Evolutionary conservation across 768 basidiomycete species (phyloP).

Genomic region (Mycena filopes): DNA sequence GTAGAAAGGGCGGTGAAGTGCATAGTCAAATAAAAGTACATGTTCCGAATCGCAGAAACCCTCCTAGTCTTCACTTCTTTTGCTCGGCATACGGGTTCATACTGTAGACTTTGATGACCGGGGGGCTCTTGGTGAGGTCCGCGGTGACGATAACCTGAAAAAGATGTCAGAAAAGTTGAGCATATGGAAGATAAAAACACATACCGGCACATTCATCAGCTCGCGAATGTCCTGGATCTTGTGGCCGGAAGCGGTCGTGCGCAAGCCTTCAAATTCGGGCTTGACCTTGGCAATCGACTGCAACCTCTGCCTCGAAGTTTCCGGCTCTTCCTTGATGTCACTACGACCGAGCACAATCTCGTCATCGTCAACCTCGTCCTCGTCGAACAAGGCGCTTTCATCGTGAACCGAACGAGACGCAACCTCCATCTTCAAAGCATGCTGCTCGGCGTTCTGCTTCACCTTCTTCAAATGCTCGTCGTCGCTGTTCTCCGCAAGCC

Average conservation of each 20-base stretch:
- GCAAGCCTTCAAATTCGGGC: constrained; percentile 87
- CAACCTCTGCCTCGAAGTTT: constrained; percentile 80
- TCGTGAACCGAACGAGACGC: constrained; percentile 86
- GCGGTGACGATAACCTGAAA: constrained; percentile 91
- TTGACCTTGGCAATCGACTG: constrained; percentile 80
- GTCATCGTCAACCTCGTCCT: constrained; percentile 86
- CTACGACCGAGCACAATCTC: constrained; percentile 82
- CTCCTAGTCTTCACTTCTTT: constrained; percentile 52
- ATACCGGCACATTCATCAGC: constrained; percentile 91
- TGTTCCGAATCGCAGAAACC: constrained; percentile 30
- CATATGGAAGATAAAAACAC: constrained; percentile 40
- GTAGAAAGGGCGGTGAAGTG: constrained; percentile 33
- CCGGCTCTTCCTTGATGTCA: constrained; percentile 53
- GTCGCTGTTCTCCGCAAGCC: constrained; percentile 95
- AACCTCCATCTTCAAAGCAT: constrained; percentile 92
- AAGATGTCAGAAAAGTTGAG: constrained; percentile 24
- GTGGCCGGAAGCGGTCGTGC: constrained; percentile 80
- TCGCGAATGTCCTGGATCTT: constrained; percentile 96
- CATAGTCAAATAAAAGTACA: constrained; percentile 47
- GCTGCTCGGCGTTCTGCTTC: constrained; percentile 91
- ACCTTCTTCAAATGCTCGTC: constrained; percentile 97
- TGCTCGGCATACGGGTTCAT: constrained; percentile 88
- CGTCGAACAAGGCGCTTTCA: constrained; percentile 89
- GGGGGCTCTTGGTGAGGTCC: constrained; percentile 94
- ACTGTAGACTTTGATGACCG: constrained; percentile 97